A percentile compares a stretch with the other conserved stretches of the same genome.
These are phyloP conservation scores for Citrullus mucosospermus DNA, from an alignment of 306 rosid genomes.

Conservation along the genomic window DNA sequence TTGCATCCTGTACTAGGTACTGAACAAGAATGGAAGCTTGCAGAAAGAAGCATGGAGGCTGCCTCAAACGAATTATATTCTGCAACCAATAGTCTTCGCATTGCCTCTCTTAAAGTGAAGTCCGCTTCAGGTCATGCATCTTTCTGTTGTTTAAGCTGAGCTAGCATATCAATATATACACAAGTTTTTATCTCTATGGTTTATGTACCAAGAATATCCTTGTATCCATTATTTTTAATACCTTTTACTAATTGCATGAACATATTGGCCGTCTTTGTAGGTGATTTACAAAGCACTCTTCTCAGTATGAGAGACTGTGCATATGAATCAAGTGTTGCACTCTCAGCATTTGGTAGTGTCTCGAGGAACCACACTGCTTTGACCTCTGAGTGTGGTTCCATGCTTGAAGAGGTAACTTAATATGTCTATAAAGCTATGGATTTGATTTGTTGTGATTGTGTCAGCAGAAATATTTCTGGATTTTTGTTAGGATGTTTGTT, in stretches of 20 bases:
- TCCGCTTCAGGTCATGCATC: slow-evolving; percentile 67
- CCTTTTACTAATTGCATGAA: slow-evolving; percentile 9
- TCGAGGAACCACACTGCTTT: slow-evolving; percentile 76
- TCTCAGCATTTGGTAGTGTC: slow-evolving; percentile 51
- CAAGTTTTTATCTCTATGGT: not conserved
- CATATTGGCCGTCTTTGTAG: slow-evolving; percentile 22
- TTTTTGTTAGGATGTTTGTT: not conserved
- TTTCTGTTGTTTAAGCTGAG: not conserved
- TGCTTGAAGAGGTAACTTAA: slow-evolving; percentile 80
- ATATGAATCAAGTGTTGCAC: slow-evolving; percentile 59
- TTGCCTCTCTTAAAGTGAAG: slow-evolving; percentile 71
- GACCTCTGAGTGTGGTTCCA: slow-evolving; percentile 96
- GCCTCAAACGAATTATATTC: slow-evolving; percentile 66
- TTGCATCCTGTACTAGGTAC: slow-evolving; percentile 45
- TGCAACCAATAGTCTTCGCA: slow-evolving; percentile 58
- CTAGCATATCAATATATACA: not conserved
- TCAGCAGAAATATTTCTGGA: not conserved
- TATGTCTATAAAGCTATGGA: not conserved
- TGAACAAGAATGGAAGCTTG: slow-evolving; percentile 95
- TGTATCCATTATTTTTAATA: not conserved
- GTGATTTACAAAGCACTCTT: slow-evolving; percentile 70
- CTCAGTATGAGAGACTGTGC: slow-evolving; percentile 84
- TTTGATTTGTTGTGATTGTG: not conserved
- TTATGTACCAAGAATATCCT: not conserved
- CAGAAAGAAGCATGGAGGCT: slow-evolving; percentile 75